Conservation (phyloP, 495 filamentous ascomycete species). For the Trichoderma parareesei region DNA sequence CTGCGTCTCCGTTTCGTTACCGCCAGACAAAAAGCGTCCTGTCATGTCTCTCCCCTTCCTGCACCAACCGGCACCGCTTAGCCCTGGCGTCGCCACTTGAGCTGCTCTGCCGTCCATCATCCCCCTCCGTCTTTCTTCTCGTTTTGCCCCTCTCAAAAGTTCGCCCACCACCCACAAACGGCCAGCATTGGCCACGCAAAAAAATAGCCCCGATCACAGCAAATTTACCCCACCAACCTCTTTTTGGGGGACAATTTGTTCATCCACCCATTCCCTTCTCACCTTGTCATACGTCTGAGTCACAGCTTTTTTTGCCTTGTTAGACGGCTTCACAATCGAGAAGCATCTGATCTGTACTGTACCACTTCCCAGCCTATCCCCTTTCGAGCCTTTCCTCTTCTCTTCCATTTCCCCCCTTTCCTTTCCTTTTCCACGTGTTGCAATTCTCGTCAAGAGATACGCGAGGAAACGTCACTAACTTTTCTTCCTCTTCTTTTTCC, state of each 20-base stretch:
- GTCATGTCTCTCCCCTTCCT: neutral
- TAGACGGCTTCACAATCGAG: neutral
- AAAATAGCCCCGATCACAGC: slow-evolving; percentile 3
- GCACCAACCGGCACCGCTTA: neutral
- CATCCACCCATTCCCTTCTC: neutral
- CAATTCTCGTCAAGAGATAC: neutral
- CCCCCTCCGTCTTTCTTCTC: neutral
- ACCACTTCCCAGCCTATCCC: slow-evolving; percentile 25
- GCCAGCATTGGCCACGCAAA: slow-evolving; percentile 2
- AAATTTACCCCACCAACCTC: slow-evolving; percentile 6
- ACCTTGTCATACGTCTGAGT: slow-evolving; percentile 6
- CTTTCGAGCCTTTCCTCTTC: slow-evolving; percentile 32
- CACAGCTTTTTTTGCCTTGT: neutral
- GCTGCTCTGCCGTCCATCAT: neutral
- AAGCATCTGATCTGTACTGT: slow-evolving; percentile 33
- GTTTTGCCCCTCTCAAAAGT: neutral
- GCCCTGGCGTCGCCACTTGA: neutral
- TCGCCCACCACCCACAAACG: neutral
- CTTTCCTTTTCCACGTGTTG: slow-evolving; percentile 19
- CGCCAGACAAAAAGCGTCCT: too few species aligned
- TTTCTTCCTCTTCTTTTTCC: slow-evolving; percentile 14
- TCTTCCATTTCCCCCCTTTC: slow-evolving; percentile 12
- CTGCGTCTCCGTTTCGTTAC: too few species aligned
- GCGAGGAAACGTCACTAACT: neutral
- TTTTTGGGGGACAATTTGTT: neutral